phyloP scores from a whole-genome alignment of 257 asterid genomes.

The Solanum etuberosum region DNA sequence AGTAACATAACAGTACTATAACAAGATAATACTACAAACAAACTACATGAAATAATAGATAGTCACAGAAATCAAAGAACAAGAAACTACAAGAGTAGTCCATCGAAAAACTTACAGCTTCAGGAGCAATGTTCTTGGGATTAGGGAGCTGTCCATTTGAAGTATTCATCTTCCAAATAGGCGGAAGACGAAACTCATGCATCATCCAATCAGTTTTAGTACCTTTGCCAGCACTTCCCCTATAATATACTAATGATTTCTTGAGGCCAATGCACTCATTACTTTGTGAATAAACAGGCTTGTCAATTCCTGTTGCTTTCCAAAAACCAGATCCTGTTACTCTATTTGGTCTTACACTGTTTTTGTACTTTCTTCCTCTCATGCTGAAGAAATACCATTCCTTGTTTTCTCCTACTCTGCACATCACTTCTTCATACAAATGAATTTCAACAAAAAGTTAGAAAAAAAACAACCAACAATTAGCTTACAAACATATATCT shows the following conservation, averaged over 20 bases:
- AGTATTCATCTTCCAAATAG: neutral
- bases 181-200: constrained; percentile 25
- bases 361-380: constrained; percentile 46
- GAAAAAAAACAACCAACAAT: neutral
- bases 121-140: neutral
- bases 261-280: constrained; percentile 12
- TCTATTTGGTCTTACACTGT: constrained; percentile 30
- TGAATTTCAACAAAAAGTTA: neutral
- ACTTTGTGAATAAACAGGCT: neutral
- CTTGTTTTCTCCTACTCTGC: constrained; percentile 16
- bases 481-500: neutral
- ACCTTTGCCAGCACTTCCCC: constrained; percentile 22
- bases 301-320: constrained; percentile 17
- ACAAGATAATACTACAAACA: neutral
- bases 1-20: neutral
- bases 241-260: constrained; percentile 15
- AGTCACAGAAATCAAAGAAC: neutral
- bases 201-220: constrained; percentile 28
- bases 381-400: constrained; percentile 59
- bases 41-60: neutral
- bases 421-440: neutral
- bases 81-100: neutral
- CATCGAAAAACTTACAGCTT: neutral
- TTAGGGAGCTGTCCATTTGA: neutral
- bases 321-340: constrained; percentile 17